phyloP scores from a whole-genome alignment of 2,329 filamentous ascomycete genomes.

The Colletotrichum abscissum region DNA sequence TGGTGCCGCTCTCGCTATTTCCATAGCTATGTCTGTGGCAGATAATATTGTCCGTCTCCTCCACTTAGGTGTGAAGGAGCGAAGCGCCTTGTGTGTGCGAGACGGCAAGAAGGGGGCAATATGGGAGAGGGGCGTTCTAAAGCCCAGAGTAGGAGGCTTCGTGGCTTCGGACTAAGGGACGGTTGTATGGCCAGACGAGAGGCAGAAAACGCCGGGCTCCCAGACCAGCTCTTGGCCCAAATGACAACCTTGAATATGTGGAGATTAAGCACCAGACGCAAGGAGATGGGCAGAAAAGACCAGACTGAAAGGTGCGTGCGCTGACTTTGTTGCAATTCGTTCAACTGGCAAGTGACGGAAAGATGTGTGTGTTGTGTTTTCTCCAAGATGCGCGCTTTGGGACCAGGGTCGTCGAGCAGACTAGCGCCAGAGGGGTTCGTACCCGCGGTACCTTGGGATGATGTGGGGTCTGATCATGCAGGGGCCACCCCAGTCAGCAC shows the following conservation, averaged over 20 bases:
- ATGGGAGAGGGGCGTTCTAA: background rate
- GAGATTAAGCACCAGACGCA: slow-evolving; percentile 15
- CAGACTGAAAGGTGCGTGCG: slow-evolving; percentile 2
- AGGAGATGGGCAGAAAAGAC: background rate
- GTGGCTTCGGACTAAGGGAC: slow-evolving; percentile 9
- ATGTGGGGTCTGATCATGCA: slow-evolving; percentile 4
- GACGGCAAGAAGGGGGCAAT: background rate
- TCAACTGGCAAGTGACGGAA: background rate
- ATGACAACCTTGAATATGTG: slow-evolving; percentile 21
- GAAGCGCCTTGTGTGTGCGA: background rate
- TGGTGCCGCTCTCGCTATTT: slow-evolving; percentile 12
- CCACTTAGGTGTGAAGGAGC: background rate
- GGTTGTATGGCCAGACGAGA: background rate
- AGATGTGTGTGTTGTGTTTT: slow-evolving; percentile 9
- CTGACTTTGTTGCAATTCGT: background rate
- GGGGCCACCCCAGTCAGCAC: background rate
- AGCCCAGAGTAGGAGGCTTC: background rate
- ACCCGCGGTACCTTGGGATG: background rate
- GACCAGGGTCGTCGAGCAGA: slow-evolving; percentile 9
- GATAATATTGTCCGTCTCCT: background rate
- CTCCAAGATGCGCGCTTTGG: slow-evolving; percentile 17
- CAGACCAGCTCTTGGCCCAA: background rate
- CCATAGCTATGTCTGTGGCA: background rate
- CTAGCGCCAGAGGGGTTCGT: background rate
- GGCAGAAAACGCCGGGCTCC: slow-evolving; percentile 4